Evolutionary conservation across 2,329 filamentous ascomycete genomes (phyloP).

Genomic region (Emmonsiellopsis sp.): DNA sequence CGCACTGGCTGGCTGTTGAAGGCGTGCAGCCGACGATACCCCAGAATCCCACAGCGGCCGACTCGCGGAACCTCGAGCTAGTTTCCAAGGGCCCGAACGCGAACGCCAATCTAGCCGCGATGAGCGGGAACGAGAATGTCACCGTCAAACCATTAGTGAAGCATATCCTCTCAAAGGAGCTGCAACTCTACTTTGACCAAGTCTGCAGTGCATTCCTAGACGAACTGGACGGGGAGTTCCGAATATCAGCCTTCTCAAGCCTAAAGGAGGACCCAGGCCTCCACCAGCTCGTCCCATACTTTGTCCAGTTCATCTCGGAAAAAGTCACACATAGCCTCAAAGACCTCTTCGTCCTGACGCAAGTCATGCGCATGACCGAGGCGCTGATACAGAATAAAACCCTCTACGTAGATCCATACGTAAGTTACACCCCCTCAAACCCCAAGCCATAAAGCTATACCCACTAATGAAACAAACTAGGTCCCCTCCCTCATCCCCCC

Average conservation of each 20-base stretch:
- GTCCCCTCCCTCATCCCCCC: slow-evolving; percentile 66
- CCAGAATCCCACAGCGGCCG: slow-evolving; percentile 83
- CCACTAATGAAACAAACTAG: slow-evolving; percentile 17
- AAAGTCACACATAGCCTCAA: slow-evolving; percentile 92
- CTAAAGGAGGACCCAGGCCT: slow-evolving; percentile 83
- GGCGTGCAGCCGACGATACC: slow-evolving; percentile 94
- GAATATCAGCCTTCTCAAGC: slow-evolving; percentile 75
- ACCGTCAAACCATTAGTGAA: slow-evolving; percentile 86
- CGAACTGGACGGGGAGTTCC: slow-evolving; percentile 71
- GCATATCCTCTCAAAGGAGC: slow-evolving; percentile 90
- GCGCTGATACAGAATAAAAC: slow-evolving; percentile 76
- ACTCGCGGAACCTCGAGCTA: slow-evolving; percentile 74
- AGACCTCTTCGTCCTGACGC: slow-evolving; percentile 76
- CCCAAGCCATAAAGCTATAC: neutral
- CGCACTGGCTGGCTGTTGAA: slow-evolving; percentile 95
- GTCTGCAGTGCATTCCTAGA: slow-evolving; percentile 83
- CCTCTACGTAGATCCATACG: slow-evolving; percentile 65
- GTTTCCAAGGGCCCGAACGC: slow-evolving; percentile 83
- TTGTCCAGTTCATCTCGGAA: slow-evolving; percentile 89
- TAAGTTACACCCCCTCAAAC: slow-evolving; percentile 20
- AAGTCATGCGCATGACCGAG: slow-evolving; percentile 85
- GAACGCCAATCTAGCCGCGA: slow-evolving; percentile 73
- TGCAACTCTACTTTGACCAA: slow-evolving; percentile 95
- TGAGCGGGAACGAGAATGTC: slow-evolving; percentile 74
- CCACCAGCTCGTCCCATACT: slow-evolving; percentile 93